These are phyloP conservation scores for Cylindrotheca closterium DNA, from an alignment of 108 stramenopile genomes.

Conservation along the genomic window DNA sequence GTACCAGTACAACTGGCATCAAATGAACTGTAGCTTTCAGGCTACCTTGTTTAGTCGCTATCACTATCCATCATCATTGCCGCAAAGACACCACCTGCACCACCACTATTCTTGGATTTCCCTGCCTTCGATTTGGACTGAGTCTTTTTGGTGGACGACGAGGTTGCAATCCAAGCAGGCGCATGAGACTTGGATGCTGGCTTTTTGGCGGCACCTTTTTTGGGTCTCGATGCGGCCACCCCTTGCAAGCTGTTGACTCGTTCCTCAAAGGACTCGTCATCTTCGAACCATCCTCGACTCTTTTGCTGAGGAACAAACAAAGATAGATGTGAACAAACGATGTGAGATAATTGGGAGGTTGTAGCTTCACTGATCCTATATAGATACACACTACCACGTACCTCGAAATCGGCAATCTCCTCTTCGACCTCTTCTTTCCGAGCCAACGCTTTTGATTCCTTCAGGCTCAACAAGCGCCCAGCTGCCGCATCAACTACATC, in stretches of 20 bases:
- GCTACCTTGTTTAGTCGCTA: no score
- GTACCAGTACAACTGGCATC: no score
- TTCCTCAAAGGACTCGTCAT: constrained; percentile 62
- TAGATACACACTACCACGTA: neutral
- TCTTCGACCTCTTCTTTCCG: constrained; percentile 71
- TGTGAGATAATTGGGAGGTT: constrained; percentile 1
- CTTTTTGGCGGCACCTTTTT: constrained; percentile 23
- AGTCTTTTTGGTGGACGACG: no score
- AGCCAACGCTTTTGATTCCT: constrained; percentile 68
- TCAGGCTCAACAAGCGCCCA: constrained; percentile 65
- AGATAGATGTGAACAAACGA: neutral
- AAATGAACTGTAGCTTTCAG: no score
- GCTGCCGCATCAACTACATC: constrained; percentile 62
- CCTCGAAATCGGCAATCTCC: constrained; percentile 68
- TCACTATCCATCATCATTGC: constrained; percentile 91
- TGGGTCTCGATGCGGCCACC: constrained; percentile 9
- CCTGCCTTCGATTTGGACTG: constrained; percentile 22
- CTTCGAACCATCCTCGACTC: constrained; percentile 83
- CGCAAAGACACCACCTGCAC: constrained; percentile 63
- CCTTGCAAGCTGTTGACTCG: constrained; percentile 53
- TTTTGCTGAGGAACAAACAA: constrained; percentile 11
- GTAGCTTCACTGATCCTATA: neutral
- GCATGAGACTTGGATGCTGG: no score
- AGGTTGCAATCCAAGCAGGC: no score
- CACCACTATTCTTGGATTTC: constrained; percentile 12